phyloP scores from a whole-genome alignment of 306 rosid species.

The Ochetophila trinervis region DNA sequence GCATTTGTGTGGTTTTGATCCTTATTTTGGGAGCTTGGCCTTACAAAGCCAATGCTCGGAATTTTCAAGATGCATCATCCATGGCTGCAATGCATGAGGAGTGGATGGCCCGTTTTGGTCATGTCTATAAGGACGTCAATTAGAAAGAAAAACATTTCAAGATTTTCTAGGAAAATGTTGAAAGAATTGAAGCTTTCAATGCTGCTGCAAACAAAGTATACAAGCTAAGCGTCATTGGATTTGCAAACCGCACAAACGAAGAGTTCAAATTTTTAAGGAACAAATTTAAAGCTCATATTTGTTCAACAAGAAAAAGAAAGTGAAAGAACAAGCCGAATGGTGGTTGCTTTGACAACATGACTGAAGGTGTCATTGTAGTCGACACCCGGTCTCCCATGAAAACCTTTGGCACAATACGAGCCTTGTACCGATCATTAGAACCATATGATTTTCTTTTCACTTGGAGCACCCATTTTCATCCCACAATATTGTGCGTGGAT shows the following conservation, averaged over 20 bases:
- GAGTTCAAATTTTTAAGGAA: constrained; percentile 39
- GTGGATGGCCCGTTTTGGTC: constrained; percentile 35
- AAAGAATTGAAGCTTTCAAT: constrained; percentile 29
- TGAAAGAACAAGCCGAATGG: no score
- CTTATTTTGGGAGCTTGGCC: constrained; percentile 25
- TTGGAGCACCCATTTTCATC: no score
- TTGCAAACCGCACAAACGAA: constrained; percentile 42
- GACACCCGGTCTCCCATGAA: no score
- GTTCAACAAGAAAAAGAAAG: background rate
- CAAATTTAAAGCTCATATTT: constrained; percentile 41
- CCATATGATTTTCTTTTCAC: no score
- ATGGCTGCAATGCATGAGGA: constrained; percentile 32
- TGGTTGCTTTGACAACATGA: no score
- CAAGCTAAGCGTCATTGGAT: constrained; percentile 27
- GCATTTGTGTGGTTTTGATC: constrained; percentile 16
- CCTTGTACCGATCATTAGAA: no score
- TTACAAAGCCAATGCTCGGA: constrained; percentile 31
- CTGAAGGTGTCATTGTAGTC: no score
- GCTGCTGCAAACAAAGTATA: constrained; percentile 30
- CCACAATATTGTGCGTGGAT: no score
- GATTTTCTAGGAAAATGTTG: constrained; percentile 32
- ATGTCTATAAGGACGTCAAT: constrained; percentile 1
- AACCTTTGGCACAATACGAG: no score
- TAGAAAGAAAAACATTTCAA: constrained; percentile 33
- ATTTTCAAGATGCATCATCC: constrained; percentile 27